Base-by-base conservation (phyloP, 208 protist species). In the Leishmania mexicana region DNA sequence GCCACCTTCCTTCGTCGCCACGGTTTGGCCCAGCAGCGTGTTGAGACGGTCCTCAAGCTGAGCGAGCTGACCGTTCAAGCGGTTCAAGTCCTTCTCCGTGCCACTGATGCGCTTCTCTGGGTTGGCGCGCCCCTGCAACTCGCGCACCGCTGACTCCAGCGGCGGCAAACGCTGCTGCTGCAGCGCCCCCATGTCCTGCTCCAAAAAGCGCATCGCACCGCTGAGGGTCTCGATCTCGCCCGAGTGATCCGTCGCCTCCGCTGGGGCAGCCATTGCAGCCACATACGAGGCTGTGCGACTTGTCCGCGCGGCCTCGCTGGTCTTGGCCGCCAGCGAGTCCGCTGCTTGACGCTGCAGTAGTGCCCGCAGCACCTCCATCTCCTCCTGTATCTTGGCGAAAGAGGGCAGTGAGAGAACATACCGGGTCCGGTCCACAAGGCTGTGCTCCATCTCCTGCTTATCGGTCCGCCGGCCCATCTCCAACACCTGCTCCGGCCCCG, bases 401-500 rank as follows among this genome's bases (percentile, higher is more conserved):
- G 90, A 81, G 1, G 90, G 89, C 79, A 97, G 84, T 21, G 89
- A 89, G 79, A 92, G 88, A 15, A 96, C 71, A 79, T 89, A 97
- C n/a, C 31, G 65, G 40, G 87, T 88, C 72, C 91, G 89, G 45
- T 91, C 88, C 62, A 93, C 83, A n/a, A 90, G 73, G 57, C 79
- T 79, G 75, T 92, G 78, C 85, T 87, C 85, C 31, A 87, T 73
- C 47, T 81, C 71, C 42, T 87, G 70, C 1, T 79, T 85, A 1
- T 78, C 53, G 35, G 76, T 86, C 68, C 83, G 83, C 31, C 76
- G 71, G 75, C 87, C 90, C 83, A 95, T 91, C 65, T 79, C 76
- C 42, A 86, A 45, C 49, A 95, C 73, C 79, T 83, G 83, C 79
- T 88, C 85, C 8, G 74, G 73, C 51, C 47, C 60, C 6, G 75